Evolutionary conservation across 805 yeast species (phyloP), one percentile per base, ranked within the genome.

Genomic region (Dipodascopsis uninucleata): DNA sequence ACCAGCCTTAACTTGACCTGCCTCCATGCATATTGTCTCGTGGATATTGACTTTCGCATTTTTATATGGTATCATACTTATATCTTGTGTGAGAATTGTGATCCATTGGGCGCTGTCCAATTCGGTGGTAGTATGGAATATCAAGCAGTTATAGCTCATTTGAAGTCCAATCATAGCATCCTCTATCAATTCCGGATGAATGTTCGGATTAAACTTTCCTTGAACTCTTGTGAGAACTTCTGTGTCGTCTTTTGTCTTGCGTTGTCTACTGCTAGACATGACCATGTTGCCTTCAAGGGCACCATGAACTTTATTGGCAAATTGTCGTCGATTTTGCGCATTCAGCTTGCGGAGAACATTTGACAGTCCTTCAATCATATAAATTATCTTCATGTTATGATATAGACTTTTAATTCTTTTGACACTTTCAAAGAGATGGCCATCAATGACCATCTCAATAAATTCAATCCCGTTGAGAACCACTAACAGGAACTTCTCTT

Each of bases 31-130:
- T n/a, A 47, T 37, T 9, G 43, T 18, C 35, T 43, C 52, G 28
- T 36, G 34, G 25, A 49, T 34, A 18, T 47, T 36, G n/a, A 36
- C 21, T 20, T 34, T 28, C 3, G 55, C 49, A 4, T 22, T 17
- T 21, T 37, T 28, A 39, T 53, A 52, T 17, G 56, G 57, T 28
- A 44, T 46, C 5, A 40, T 39, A 18, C 53, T 45, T 29, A 53
- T 43, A 24, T 52, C 56, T 28, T 45, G 49, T 3, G 57, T 52
- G 35, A 53, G 12, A 20, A 39, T 31, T 18, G 52, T 34, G 16
- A 52, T 43, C 56, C 56, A 52, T n/a, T 45, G 36, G 21, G 53
- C 55, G 10, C 45, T 47, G 34, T 52, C 57, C 2, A 18, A 14
- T 3, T 49, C 16, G 10, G 32, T 39, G 12, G 41, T 31, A 14